Base-by-base conservation (phyloP, 1,139 yeast species). In the Lodderomyces beijingensis region DNA sequence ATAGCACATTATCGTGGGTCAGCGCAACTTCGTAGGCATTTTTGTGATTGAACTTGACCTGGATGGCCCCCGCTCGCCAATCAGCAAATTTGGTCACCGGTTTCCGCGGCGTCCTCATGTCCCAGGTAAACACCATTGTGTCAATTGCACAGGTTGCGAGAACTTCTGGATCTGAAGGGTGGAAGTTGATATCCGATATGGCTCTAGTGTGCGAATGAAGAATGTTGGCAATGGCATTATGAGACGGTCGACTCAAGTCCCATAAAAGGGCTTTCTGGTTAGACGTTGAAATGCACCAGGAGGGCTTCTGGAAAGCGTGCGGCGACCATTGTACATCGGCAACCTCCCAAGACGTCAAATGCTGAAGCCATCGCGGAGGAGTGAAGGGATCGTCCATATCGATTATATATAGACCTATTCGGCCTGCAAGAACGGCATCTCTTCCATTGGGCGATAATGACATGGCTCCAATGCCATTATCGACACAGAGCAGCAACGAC, bases 291-390 rank as follows among this genome's bases (percentile, higher is more conserved):
- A 89, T 82, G 34, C 93, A 88, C 95, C 96, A 88, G 12, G 83
- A 71, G 0, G 95, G 93, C 42, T 84, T 84, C 1, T 78, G 70
- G 8, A 73, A 68, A 51, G 87, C 94, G 38, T 68, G 74, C 0
- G 97, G 96, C 3, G 94, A 86, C 97, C 98, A 91, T 54, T 91
- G 97, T 1, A 89, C 96, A 53, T 91, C 96, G 0, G 98, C 96
- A 2, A 91, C 98, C 55, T 91, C 97, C 98, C 98, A 93, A 0
- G 95, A 80, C 0, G 97, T 89, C 20, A 79, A 70, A 51, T 91
- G 96, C 37, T 81, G 94, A 17, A 91, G 70, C 88, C 94, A 86
- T 38, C 98, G 64, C 0, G 98, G 98, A 1, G 95, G 88, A 1
- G 93, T 79, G 57, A 87, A 89, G 1, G 97, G 97, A 55, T 91